Evolutionary conservation across 2,329 filamentous ascomycete species (phyloP), one percentile per base, ranked within the genome.

Genomic region (Claviceps arundinis): DNA sequence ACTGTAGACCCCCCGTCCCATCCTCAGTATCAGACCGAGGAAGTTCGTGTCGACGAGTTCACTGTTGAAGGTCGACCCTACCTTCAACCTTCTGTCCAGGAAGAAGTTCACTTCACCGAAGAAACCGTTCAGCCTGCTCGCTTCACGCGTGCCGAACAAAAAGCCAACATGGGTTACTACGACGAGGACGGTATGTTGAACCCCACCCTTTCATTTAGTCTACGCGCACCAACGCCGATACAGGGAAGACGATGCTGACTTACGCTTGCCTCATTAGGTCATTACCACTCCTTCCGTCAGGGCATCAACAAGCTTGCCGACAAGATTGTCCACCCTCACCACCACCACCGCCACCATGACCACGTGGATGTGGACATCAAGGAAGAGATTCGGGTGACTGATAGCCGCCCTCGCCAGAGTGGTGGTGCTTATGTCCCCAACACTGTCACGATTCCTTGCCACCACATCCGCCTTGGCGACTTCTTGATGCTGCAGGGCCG

Each of bases 401-500:
- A 58, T 57, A 54, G 63, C 59, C 60, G 62, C 49, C 57, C 60
- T 55, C 59, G 63, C 53, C 52, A 54, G 52, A 58, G 57, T n/a
- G 48, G 63, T 55, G 65, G 63, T 54, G 59, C 64, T 48, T 65
- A 66, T 59, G 61, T 74, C 55, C 78, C 84, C 68, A 90, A 93
- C 80, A 95, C 89, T 63, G 90, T 97, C 71, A 91, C 90, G 69
- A 96, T 98, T 73, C 93, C 94, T 60, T 95, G 89, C 85, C 89
- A 98, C 83, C 94, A 97, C 81, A 91, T 98, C 77, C 93, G 93
- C 77, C 87, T 97, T 65, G 93, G 93, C 72, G 93, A 98, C 74
- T 87, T 98, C 75, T 75, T 98, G 74, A 94, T 97, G 77, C 89
- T 98, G 61, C 93, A 98, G 81, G 91, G 91, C 71, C 91, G 93